Evolutionary conservation across 139 green algal species (phyloP), one percentile per base, ranked within the genome.

Genomic region (Chlorella sp.): DNA sequence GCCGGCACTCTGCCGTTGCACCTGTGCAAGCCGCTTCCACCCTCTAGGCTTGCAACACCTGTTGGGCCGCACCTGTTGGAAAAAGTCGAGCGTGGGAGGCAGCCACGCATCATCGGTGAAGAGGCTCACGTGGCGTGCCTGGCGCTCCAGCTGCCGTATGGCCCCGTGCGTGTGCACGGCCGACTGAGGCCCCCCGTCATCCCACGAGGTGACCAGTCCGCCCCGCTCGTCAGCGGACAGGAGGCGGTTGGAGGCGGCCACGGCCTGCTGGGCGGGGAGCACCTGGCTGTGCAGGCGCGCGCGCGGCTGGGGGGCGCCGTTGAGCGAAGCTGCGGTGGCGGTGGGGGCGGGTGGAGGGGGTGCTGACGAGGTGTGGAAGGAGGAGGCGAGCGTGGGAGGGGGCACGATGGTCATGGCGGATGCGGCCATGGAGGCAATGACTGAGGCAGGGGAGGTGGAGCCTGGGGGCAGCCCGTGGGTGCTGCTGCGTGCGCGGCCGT

Each of bases 51-150:
- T n/a, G n/a, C n/a, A n/a, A n/a, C n/a, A n/a, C n/a, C n/a, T n/a
- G n/a, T n/a, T 49, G 62, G 78, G 59, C 5, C 74, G 71, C 35
- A 71, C 35, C 73, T 82, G 75, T 62, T 75, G 77, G 74, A 81
- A 87, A 55, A 87, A 89, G 73, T 87, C 78, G 20, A 87, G 74
- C 29, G 75, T 68, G 31, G 72, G 67, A 24, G 84, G 74, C 65
- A 85, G 65, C 79, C 79, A 86, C 20, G 51, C 32, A 17, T 85
- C 79, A 49, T 89, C 81, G 0, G 17, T 30, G 22, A 87, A 81
- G 32, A 84, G 67, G 72, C 83, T 85, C 49, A 87, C 66, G 60
- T 79, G 74, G 35, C 68, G 49, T 10, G 31, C 51, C 50, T 74
- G 72, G 2, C 24, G 10, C 26, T 70, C 33, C 26, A 74, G 32